A percentile compares a stretch with the other conserved stretches of the same genome.
Evolutionary conservation across 2,329 filamentous ascomycete species (phyloP).

Genomic region (Helotiales sp.): DNA sequence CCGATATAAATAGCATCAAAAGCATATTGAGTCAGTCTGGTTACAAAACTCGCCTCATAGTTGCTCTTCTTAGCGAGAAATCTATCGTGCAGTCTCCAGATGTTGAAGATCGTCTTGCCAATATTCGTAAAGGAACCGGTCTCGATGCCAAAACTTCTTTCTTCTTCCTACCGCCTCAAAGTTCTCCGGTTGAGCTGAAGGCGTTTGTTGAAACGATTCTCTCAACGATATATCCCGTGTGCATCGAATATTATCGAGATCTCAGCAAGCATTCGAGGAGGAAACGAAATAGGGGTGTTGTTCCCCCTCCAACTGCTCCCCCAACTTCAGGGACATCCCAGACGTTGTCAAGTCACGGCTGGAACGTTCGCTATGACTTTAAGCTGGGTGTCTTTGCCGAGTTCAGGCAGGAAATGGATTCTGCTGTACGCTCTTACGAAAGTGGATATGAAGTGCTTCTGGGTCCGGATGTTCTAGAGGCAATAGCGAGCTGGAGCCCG

Average conservation of each 20-base stretch:
- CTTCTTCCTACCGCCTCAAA: slow-evolving; percentile 78
- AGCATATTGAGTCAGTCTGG: slow-evolving; percentile 65
- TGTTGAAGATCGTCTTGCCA: slow-evolving; percentile 74
- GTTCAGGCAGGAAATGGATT: slow-evolving; percentile 90
- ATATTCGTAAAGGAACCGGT: slow-evolving; percentile 75
- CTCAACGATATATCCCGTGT: slow-evolving; percentile 68
- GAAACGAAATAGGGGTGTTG: slow-evolving; percentile 77
- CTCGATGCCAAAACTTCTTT: slow-evolving; percentile 78
- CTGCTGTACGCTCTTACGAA: slow-evolving; percentile 81
- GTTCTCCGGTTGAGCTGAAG: slow-evolving; percentile 68
- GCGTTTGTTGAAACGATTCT: slow-evolving; percentile 75
- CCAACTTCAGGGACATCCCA: slow-evolving; percentile 84
- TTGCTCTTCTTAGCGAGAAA: slow-evolving; percentile 76
- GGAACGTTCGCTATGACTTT: slow-evolving; percentile 94
- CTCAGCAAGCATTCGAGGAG: slow-evolving; percentile 88
- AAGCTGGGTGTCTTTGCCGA: slow-evolving; percentile 90
- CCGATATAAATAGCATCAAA: slow-evolving; percentile 79
- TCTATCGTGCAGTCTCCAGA: slow-evolving; percentile 55
- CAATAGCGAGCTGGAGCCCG: slow-evolving; percentile 85
- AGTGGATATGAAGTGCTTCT: slow-evolving; percentile 83
- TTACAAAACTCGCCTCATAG: slow-evolving; percentile 75
- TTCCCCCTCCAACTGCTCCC: slow-evolving; percentile 78
- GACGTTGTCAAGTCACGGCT: slow-evolving; percentile 79
- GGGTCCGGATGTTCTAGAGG: slow-evolving; percentile 80
- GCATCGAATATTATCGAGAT: slow-evolving; percentile 90